These are phyloP conservation scores for Helianthus annuus DNA, from an alignment of 129 eudicot species.

Conservation along the genomic window DNA sequence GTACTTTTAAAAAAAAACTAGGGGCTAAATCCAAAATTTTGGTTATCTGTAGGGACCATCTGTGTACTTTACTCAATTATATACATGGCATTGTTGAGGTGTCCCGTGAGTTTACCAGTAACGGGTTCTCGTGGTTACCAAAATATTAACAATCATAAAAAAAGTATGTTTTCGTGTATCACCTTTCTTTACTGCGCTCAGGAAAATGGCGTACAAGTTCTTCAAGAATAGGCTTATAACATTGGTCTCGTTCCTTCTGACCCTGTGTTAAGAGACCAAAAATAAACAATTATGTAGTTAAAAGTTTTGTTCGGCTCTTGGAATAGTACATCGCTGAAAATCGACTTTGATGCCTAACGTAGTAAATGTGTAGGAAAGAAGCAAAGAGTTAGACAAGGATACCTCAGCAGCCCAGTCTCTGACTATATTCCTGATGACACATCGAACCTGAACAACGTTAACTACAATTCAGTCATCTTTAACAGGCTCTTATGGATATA, in stretches of 20 bases:
- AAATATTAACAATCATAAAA: too few species aligned
- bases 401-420: constrained; percentile 99
- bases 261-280: constrained; percentile 51
- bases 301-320: constrained; percentile 26
- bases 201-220: constrained; percentile 80
- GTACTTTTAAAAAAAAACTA: too few species aligned
- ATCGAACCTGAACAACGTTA: constrained; percentile 67
- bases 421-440: constrained; percentile 85
- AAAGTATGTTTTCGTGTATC: not conserved
- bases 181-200: constrained; percentile 67
- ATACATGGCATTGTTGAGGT: too few species aligned
- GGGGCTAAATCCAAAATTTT: too few species aligned
- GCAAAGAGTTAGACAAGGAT: constrained; percentile 21
- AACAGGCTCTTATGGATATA: constrained; percentile 1
- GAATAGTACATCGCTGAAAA: not conserved
- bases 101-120: too few species aligned
- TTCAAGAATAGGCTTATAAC: constrained; percentile 88
- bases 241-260: constrained; percentile 87
- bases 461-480: constrained; percentile 12
- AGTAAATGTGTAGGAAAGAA: not conserved
- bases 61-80: too few species aligned
- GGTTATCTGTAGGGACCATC: too few species aligned
- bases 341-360: constrained; percentile 7
- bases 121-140: too few species aligned
- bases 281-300: constrained; percentile 13